These are phyloP conservation scores for Marchantia polymorpha DNA, from an alignment of 225 moss, liverwort and hornwort genomes.

Conservation along the genomic window DNA sequence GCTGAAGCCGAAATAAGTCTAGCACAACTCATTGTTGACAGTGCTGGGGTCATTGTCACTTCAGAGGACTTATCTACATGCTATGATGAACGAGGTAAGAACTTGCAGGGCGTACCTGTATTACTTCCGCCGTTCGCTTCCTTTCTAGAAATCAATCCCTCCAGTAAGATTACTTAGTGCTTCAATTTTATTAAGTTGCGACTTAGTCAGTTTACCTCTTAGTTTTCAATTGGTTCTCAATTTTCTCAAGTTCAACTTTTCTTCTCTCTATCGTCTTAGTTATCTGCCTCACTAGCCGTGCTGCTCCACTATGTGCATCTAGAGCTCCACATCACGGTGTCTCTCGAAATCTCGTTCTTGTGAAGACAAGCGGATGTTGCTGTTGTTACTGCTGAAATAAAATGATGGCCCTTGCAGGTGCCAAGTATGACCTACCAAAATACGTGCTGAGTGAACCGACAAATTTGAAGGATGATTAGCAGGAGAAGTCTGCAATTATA, in stretches of 20 bases:
- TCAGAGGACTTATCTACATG: slow-evolving; percentile 97
- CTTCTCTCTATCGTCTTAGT: too few relatives aligned
- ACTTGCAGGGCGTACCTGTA: not conserved
- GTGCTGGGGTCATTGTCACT: slow-evolving; percentile 96
- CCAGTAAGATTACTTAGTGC: too few relatives aligned
- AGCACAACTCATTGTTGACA: slow-evolving; percentile 94
- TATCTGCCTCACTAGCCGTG: too few relatives aligned
- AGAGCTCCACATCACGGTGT: too few relatives aligned
- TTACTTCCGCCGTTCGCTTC: not conserved
- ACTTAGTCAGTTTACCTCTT: too few relatives aligned
- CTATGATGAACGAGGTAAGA: slow-evolving; percentile 95
- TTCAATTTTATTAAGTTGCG: too few relatives aligned
- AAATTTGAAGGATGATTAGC: slow-evolving; percentile 86
- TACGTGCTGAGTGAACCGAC: slow-evolving; percentile 89
- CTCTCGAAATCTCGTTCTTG: too few relatives aligned
- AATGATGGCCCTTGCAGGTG: slow-evolving; percentile 48
- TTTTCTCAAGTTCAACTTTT: too few relatives aligned
- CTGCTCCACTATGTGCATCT: too few relatives aligned
- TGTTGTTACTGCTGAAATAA: not conserved
- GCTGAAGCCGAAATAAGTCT: slow-evolving; percentile 89
- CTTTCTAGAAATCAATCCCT: too few relatives aligned
- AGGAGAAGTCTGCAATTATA: slow-evolving; percentile 4
- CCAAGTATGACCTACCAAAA: slow-evolving; percentile 97
- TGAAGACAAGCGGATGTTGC: not conserved
- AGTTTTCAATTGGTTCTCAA: too few relatives aligned